These are phyloP conservation scores for Tetrahymena malaccensis DNA, from an alignment of 73 alveolate species.

Conservation along the genomic window DNA sequence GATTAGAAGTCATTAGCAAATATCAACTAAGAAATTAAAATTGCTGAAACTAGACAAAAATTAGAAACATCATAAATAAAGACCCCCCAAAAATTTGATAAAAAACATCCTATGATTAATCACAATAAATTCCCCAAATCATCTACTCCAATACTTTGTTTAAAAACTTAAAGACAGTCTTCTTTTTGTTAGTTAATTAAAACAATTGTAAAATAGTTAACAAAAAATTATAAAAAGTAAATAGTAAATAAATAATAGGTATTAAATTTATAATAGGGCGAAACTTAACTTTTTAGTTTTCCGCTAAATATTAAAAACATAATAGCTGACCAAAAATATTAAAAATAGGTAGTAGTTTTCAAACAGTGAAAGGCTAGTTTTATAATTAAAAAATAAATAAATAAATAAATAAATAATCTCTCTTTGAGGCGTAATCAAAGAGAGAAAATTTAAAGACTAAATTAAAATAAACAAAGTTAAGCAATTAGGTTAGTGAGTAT, in stretches of 20 bases:
- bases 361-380: neutral
- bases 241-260: neutral
- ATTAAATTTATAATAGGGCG: neutral
- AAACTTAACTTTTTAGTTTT: neutral
- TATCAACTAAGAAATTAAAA: no score
- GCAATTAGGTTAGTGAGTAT: neutral
- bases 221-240: neutral
- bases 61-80: neutral
- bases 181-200: neutral
- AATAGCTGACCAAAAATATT: neutral
- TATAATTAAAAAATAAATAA: no score
- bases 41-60: neutral
- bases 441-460: neutral
- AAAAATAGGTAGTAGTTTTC: neutral
- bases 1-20: neutral
- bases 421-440: neutral
- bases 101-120: neutral
- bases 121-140: neutral
- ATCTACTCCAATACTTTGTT: neutral
- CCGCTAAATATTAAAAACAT: no score
- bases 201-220: neutral
- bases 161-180: neutral
- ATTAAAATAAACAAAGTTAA: no score
- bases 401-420: no score
- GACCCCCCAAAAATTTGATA: neutral